Conservation (phyloP, 2,329 filamentous ascomycete species). For the Ophiostoma sp. region DNA sequence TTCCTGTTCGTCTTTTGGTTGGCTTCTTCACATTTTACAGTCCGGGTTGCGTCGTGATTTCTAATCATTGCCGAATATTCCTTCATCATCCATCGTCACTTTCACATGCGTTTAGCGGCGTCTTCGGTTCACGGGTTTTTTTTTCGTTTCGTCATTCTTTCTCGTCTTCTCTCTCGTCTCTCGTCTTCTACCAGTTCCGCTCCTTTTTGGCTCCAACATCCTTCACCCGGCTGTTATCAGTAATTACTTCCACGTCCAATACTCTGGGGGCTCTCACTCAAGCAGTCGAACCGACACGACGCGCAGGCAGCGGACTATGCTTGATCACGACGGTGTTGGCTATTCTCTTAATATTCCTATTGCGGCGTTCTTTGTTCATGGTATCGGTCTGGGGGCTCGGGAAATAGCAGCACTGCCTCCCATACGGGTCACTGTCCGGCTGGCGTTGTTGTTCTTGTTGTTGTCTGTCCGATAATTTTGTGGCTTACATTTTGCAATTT, state of each 20-base stretch:
- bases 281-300: not conserved
- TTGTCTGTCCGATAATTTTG: not conserved
- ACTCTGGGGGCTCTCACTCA: not conserved
- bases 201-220: not conserved
- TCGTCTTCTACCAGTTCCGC: not conserved
- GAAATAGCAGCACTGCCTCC: not conserved
- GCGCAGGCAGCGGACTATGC: not conserved
- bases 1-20: not conserved
- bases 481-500: not conserved
- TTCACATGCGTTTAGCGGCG: not conserved
- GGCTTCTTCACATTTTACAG: not conserved
- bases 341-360: not conserved
- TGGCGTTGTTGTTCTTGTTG: not conserved
- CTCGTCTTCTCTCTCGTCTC: not conserved
- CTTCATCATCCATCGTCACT: not conserved
- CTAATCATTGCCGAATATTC: not conserved
- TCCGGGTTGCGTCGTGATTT: not conserved
- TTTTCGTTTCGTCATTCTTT: not conserved
- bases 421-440: too few species aligned
- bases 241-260: too few species aligned
- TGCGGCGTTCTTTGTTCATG: not conserved
- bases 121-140: not conserved
- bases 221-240: not conserved
- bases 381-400: constrained; percentile 1
- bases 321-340: not conserved